Conservation (phyloP, 768 basidiomycete genomes). For the Pulveroboletus sp. region DNA sequence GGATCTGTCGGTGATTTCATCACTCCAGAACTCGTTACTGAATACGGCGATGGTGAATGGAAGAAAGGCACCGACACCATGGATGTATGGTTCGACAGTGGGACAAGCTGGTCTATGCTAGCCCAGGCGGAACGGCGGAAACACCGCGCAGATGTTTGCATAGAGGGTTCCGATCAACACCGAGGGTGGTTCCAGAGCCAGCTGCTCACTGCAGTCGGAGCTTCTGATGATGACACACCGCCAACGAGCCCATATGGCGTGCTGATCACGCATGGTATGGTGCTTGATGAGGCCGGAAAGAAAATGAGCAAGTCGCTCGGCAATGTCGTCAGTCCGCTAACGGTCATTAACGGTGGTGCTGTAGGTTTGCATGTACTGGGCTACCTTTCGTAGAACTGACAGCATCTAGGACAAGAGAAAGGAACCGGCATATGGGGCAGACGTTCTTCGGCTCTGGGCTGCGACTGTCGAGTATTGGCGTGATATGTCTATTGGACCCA, state of each 20-base stretch:
- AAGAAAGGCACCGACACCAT: slow-evolving; percentile 90
- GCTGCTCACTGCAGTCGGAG: slow-evolving; percentile 74
- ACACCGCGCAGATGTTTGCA: slow-evolving; percentile 75
- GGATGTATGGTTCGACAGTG: slow-evolving; percentile 99
- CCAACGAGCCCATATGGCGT: slow-evolving; percentile 60
- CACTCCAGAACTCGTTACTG: slow-evolving; percentile 51
- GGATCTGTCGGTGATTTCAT: slow-evolving; percentile 83
- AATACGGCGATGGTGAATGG: slow-evolving; percentile 51
- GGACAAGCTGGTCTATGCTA: slow-evolving; percentile 89
- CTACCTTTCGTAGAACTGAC: not conserved
- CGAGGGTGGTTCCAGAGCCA: slow-evolving; percentile 99
- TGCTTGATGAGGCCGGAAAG: slow-evolving; percentile 83
- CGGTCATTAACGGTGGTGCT: slow-evolving; percentile 72
- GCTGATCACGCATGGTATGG: slow-evolving; percentile 95
- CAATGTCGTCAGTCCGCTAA: slow-evolving; percentile 85
- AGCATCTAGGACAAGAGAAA: slow-evolving; percentile 56
- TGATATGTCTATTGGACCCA: slow-evolving; percentile 84
- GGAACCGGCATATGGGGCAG: slow-evolving; percentile 80
- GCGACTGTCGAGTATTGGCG: slow-evolving; percentile 88
- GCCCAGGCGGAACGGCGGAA: slow-evolving; percentile 36
- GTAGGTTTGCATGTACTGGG: slow-evolving; percentile 40
- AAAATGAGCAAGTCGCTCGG: slow-evolving; percentile 98
- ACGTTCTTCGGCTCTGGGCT: slow-evolving; percentile 86
- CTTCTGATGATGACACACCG: slow-evolving; percentile 13
- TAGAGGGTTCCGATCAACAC: slow-evolving; percentile 97